Conservation (phyloP, 108 stramenopile genomes). For the Nannochloropsis salina region DNA sequence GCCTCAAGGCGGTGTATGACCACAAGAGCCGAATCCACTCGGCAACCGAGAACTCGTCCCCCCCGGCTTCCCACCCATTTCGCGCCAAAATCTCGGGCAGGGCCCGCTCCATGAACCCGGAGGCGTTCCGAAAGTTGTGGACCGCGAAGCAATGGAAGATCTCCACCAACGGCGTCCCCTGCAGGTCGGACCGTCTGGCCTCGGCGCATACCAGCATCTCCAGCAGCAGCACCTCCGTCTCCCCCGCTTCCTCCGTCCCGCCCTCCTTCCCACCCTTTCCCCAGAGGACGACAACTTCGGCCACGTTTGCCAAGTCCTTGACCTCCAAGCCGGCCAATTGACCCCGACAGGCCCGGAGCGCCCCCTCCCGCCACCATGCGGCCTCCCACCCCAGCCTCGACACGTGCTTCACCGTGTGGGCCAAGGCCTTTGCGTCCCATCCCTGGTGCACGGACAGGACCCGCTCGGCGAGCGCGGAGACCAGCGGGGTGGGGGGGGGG, state of each 20-base stretch:
- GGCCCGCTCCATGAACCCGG: neutral
- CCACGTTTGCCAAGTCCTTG: neutral
- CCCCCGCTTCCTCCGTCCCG: too few relatives aligned
- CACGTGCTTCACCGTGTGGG: too few relatives aligned
- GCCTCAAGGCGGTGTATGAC: neutral
- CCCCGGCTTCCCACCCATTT: too few relatives aligned
- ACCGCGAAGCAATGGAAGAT: constrained; percentile 1
- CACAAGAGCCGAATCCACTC: neutral
- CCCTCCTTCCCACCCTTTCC: neutral
- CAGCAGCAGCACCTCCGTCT: neutral
- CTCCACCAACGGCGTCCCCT: neutral
- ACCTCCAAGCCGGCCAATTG: neutral
- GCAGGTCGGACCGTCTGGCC: neutral
- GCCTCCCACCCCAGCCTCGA: constrained; percentile 18
- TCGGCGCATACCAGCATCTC: neutral
- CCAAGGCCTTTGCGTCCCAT: too few relatives aligned
- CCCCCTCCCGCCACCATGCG: neutral
- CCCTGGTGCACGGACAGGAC: too few relatives aligned
- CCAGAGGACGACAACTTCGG: neutral
- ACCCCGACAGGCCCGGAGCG: neutral
- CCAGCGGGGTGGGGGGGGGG: neutral
- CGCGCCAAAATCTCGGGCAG: neutral
- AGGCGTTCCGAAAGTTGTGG: neutral
- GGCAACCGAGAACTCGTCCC: neutral
- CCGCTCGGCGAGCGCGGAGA: too few relatives aligned